These are phyloP conservation scores for Neostapfia colusana DNA, from an alignment of 176 grass and related monocot species.

Conservation along the genomic window DNA sequence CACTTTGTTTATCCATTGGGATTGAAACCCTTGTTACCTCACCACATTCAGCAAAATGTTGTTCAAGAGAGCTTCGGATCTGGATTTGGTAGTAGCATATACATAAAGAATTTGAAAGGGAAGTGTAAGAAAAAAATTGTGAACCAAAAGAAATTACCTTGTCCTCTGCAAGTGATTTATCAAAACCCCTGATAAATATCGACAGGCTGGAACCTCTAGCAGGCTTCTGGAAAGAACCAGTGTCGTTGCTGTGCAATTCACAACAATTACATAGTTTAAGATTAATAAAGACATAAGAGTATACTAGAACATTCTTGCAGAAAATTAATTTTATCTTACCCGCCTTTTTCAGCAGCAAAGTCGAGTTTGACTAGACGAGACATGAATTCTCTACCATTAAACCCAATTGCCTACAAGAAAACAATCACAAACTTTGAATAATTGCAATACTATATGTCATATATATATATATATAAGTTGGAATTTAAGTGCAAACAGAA, in stretches of 20 bases:
- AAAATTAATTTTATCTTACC: constrained; percentile 45
- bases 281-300: background rate
- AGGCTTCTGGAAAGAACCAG: constrained; percentile 60
- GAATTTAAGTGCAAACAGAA: background rate
- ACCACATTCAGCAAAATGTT: constrained; percentile 73
- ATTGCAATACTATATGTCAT: background rate
- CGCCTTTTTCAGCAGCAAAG: constrained; percentile 54
- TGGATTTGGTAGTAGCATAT: constrained; percentile 24
- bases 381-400: constrained; percentile 56
- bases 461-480: too few species aligned
- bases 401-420: constrained; percentile 54
- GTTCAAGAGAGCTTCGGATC: constrained; percentile 61
- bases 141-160: constrained; percentile 45
- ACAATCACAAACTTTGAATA: background rate
- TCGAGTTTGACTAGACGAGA: constrained; percentile 69
- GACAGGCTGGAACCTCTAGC: constrained; percentile 48
- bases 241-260: constrained; percentile 46
- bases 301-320: background rate
- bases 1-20: constrained; percentile 63
- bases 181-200: constrained; percentile 74
- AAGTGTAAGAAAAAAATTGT: background rate
- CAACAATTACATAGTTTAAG: background rate
- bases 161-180: constrained; percentile 52
- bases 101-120: background rate
- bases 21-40: constrained; percentile 60